phyloP scores from a whole-genome alignment of 306 rosid genomes.

The Lathyrus tuberosus region DNA sequence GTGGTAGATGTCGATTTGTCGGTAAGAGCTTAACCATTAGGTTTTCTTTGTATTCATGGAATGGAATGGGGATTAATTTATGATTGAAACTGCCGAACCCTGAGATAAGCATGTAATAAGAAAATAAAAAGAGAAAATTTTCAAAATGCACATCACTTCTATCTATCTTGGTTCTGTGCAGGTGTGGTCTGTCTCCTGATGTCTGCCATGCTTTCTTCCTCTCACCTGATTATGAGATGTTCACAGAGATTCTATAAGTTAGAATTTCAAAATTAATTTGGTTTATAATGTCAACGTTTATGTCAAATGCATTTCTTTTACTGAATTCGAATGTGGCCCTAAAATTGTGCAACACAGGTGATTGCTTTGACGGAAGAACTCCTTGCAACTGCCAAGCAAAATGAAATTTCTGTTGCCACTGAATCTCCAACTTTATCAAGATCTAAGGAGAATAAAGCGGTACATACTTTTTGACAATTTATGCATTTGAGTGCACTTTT shows the following conservation, averaged over 20 bases:
- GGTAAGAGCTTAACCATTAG: too few relatives aligned
- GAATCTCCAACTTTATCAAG: slow-evolving; percentile 53
- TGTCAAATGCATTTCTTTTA: slow-evolving; percentile 23
- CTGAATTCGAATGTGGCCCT: slow-evolving; percentile 57
- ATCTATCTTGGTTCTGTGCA: slow-evolving; percentile 94
- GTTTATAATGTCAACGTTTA: slow-evolving; percentile 39
- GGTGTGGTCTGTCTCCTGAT: slow-evolving; percentile 80
- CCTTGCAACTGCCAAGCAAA: slow-evolving; percentile 84
- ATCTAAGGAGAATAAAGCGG: slow-evolving; percentile 51
- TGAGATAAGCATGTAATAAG: neutral
- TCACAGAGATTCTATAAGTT: slow-evolving; percentile 73
- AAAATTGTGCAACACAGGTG: slow-evolving; percentile 66
- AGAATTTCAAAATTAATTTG: slow-evolving; percentile 55
- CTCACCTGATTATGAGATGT: slow-evolving; percentile 76
- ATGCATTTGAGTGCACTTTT: neutral
- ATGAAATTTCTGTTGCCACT: slow-evolving; percentile 53
- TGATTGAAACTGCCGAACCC: too few relatives aligned
- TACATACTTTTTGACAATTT: slow-evolving; percentile 28
- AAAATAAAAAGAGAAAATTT: slow-evolving; percentile 40
- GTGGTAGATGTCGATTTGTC: too few relatives aligned
- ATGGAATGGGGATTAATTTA: too few relatives aligned
- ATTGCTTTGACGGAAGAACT: slow-evolving; percentile 90
- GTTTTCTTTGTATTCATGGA: too few relatives aligned
- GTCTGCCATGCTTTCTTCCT: slow-evolving; percentile 72
- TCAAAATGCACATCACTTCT: slow-evolving; percentile 77